phyloP scores from a whole-genome alignment of 2,329 filamentous ascomycete genomes.

The Colletotrichum sp. region DNA sequence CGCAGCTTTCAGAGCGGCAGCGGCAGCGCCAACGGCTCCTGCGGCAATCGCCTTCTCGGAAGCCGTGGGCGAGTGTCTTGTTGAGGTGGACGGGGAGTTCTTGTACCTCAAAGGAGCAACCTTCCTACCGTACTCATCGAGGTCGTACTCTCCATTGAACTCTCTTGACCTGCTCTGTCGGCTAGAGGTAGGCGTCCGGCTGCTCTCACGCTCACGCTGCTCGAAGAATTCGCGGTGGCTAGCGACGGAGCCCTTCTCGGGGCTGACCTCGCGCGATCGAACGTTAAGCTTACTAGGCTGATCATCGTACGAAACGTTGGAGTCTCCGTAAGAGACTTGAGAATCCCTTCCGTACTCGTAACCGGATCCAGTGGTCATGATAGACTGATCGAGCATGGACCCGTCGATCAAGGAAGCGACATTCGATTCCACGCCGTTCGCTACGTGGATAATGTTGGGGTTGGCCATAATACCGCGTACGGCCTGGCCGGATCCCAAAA shows the following conservation, averaged over 20 bases:
- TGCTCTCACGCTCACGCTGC: conserved; percentile 45
- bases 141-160: conserved; percentile 58
- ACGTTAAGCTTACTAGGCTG: conserved; percentile 29
- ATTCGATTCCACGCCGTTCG: conserved; percentile 80
- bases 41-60: conserved; percentile 64
- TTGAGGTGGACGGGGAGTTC: conserved; percentile 59
- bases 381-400: conserved; percentile 71
- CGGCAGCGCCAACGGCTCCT: conserved; percentile 59
- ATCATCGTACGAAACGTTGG: conserved; percentile 32
- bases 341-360: conserved; percentile 20
- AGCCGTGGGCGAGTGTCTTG: conserved; percentile 54
- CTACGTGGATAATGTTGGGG: conserved; percentile 76
- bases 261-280: conserved; percentile 39
- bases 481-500: conserved; percentile 65
- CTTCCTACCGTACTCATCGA: conserved; percentile 64
- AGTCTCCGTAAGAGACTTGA: conserved; percentile 29
- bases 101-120: conserved; percentile 50
- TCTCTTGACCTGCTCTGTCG: conserved; percentile 48
- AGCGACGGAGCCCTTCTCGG: conserved; percentile 46
- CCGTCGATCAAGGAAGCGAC: conserved; percentile 87
- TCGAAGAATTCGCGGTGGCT: conserved; percentile 42
- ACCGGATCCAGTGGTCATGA: conserved; percentile 64
- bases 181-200: conserved; percentile 36
- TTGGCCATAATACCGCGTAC: conserved; percentile 76
- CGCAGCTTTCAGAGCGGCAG: conserved; percentile 55